A percentile compares a stretch with the other conserved stretches of the same genome.
Evolutionary conservation across 2,329 filamentous ascomycete genomes (phyloP).

Genomic region (Thielaviopsis ethacetica): DNA sequence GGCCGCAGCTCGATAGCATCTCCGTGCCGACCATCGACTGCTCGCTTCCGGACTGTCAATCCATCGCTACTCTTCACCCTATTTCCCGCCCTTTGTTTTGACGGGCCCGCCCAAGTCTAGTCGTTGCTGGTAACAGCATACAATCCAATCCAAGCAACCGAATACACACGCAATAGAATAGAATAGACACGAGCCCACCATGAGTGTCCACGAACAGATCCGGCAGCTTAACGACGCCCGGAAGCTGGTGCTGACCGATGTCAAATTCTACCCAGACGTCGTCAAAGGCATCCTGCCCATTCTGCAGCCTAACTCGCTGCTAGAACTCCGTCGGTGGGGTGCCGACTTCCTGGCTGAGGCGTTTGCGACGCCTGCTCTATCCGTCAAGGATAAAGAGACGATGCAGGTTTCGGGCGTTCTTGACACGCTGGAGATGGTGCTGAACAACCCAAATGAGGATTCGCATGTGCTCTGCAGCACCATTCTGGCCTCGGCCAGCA

Average conservation of each 20-base stretch:
- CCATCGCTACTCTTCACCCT: background rate
- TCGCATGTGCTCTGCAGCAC: conserved; percentile 66
- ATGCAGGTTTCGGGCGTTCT: conserved; percentile 56
- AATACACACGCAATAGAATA: conserved; percentile 28
- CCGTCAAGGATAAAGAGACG: conserved; percentile 62
- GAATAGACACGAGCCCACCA: conserved; percentile 18
- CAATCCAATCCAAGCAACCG: background rate
- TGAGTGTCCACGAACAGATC: conserved; percentile 58
- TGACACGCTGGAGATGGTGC: conserved; percentile 53
- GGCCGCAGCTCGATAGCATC: background rate
- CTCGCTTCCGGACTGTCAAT: background rate
- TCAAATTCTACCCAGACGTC: conserved; percentile 79
- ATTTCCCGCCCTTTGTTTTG: background rate
- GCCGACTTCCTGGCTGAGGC: conserved; percentile 91
- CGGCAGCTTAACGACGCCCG: conserved; percentile 80
- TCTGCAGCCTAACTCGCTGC: conserved; percentile 53
- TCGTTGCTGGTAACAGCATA: background rate
- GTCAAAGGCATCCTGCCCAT: conserved; percentile 88
- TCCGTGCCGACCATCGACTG: background rate
- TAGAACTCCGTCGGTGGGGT: conserved; percentile 88
- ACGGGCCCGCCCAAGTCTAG: background rate
- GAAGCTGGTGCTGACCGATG: conserved; percentile 72
- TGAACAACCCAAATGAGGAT: conserved; percentile 62
- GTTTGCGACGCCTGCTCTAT: conserved; percentile 78
- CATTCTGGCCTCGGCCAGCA: conserved; percentile 76